Evolutionary conservation across 306 rosid species (phyloP).

Genomic region (Gastrolobium villosum): DNA sequence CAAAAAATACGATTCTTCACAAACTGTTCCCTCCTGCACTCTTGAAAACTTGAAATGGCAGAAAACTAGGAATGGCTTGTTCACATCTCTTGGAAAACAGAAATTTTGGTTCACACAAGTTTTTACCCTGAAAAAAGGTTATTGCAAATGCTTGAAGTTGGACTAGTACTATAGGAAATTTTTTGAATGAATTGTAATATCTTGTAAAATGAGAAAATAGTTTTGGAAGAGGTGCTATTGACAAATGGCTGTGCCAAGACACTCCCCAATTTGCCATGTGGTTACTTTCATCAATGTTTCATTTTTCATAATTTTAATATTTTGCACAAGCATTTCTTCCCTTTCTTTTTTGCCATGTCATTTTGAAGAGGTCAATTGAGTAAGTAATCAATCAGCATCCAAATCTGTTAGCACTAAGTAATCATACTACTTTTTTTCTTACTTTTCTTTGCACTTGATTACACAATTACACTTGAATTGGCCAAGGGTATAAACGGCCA

Average conservation of each 20-base stretch:
- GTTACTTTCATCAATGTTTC: too few relatives aligned
- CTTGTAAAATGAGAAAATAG: neutral
- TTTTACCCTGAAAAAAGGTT: neutral
- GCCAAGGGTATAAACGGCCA: neutral
- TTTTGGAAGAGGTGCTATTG: too few relatives aligned
- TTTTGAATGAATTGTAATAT: neutral
- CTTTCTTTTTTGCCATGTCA: neutral
- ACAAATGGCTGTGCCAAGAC: too few relatives aligned
- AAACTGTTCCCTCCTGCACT: conserved; percentile 66
- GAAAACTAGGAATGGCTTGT: neutral
- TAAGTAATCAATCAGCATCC: neutral
- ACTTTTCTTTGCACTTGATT: neutral
- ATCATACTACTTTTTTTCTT: neutral
- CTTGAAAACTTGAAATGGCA: conserved; percentile 24
- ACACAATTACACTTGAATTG: conserved; percentile 31
- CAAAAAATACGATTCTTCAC: conserved; percentile 64
- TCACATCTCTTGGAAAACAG: neutral
- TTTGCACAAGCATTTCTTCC: too few relatives aligned
- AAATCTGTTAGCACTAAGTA: neutral
- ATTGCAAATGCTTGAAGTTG: conserved; percentile 11
- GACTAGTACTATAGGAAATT: neutral
- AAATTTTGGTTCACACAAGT: neutral
- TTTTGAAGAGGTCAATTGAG: neutral
- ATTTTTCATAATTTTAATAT: neutral
- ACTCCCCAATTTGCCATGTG: too few relatives aligned